Evolutionary conservation across 352 stramenopile genomes (phyloP).

Genomic region (Pythium sp.): DNA sequence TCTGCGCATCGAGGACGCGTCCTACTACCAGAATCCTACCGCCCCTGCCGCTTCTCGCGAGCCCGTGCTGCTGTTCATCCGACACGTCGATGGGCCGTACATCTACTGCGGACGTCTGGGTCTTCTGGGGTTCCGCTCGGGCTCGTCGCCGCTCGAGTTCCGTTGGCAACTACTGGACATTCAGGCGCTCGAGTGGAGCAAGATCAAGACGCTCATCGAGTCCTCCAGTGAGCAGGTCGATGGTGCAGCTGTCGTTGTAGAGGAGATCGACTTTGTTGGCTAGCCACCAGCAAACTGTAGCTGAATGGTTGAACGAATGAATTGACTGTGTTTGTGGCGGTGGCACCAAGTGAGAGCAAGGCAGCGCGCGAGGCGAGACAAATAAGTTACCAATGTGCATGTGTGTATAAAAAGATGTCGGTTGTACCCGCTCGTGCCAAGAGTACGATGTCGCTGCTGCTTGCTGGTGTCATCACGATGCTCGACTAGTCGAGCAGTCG

Average conservation of each 20-base stretch:
- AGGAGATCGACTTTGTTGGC: not conserved
- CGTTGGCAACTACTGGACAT: constrained; percentile 63
- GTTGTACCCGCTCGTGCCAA: not conserved
- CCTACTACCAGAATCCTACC: constrained; percentile 13
- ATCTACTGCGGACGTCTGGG: constrained; percentile 66
- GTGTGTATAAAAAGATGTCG: not conserved
- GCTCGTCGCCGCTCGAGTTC: constrained; percentile 49
- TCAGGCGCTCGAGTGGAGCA: constrained; percentile 23
- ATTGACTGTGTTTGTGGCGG: not conserved
- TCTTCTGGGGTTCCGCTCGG: constrained; percentile 35
- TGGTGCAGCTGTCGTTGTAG: constrained; percentile 10
- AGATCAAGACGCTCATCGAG: constrained; percentile 28
- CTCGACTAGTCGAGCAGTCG: constrained; percentile 1
- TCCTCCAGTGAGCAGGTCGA: constrained; percentile 10
- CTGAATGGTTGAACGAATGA: not conserved
- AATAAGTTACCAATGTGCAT: not conserved
- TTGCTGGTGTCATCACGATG: not conserved
- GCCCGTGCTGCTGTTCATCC: constrained; percentile 52
- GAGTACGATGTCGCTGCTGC: too few relatives aligned
- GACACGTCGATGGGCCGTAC: constrained; percentile 51
- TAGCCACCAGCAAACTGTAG: not conserved
- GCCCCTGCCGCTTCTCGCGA: constrained; percentile 5
- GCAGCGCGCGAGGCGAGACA: not conserved
- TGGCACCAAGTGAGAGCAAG: not conserved
- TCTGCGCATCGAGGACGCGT: constrained; percentile 32